Conservation (phyloP, 2,329 filamentous ascomycete genomes). For the Fonsecaea monophora region DNA sequence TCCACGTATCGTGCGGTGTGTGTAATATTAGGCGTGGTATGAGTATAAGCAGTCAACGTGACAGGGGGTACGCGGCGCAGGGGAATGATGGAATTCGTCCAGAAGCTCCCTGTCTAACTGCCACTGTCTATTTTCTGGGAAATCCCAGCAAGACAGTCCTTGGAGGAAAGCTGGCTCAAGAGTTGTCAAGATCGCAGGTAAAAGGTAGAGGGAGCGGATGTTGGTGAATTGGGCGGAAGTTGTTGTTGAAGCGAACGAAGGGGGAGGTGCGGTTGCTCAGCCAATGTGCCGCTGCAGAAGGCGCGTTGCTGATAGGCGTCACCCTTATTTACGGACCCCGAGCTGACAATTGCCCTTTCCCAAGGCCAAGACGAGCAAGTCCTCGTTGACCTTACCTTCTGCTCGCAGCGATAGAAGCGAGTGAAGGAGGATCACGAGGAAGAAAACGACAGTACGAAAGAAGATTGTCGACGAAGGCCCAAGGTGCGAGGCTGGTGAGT, state of each 20-base stretch:
- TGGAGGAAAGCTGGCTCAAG: conserved; percentile 15
- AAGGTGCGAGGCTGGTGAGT: conserved; percentile 35
- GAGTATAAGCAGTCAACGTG: conserved; percentile 30
- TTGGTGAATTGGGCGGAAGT: conserved; percentile 26
- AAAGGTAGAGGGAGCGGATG: conserved; percentile 26
- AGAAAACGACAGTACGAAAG: conserved; percentile 37
- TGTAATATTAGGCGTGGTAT: conserved; percentile 28
- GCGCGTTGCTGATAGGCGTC: conserved; percentile 39
- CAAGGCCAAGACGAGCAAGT: conserved; percentile 13
- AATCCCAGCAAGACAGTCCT: conserved; percentile 32
- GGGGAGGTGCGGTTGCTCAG: conserved; percentile 42
- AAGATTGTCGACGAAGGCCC: conserved; percentile 17
- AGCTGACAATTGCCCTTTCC: conserved; percentile 24
- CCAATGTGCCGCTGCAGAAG: conserved; percentile 38
- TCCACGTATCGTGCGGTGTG: conserved; percentile 6
- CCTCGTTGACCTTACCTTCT: conserved; percentile 28
- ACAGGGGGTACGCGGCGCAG: conserved; percentile 18
- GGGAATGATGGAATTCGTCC: conserved; percentile 22
- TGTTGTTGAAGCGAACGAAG: conserved; percentile 44
- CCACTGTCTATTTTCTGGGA: conserved; percentile 24
- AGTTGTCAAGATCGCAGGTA: conserved; percentile 23
- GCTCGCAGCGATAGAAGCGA: conserved; percentile 38
- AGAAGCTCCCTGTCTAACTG: conserved; percentile 13
- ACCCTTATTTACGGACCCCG: conserved; percentile 23
- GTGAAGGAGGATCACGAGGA: conserved; percentile 35